A percentile compares a stretch with the other conserved stretches of the same genome.
Evolutionary conservation across 2,329 filamentous ascomycete species (phyloP).

Genomic region (Aspergillus intermedius): DNA sequence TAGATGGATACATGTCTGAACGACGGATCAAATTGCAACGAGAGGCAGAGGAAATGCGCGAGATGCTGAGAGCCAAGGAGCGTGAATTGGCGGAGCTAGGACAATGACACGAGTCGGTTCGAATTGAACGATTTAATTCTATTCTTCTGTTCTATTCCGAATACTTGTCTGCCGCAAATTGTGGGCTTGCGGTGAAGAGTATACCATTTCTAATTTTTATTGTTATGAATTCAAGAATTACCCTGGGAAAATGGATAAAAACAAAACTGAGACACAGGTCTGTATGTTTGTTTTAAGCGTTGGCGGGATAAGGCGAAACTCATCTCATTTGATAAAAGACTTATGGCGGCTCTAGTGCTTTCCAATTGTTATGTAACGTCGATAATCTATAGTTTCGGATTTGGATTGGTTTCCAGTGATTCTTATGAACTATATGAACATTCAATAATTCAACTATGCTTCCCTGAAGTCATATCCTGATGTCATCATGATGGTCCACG

Average conservation of each 20-base stretch:
- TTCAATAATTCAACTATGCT: too few species aligned
- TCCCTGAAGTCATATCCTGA: too few species aligned
- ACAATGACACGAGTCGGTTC: background rate
- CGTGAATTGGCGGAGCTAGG: constrained; percentile 58
- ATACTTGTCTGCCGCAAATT: constrained; percentile 11
- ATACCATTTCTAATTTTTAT: constrained; percentile 10
- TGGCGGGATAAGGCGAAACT: constrained; percentile 6
- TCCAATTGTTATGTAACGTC: background rate
- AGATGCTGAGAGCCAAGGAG: constrained; percentile 66
- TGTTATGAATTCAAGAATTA: constrained; percentile 6
- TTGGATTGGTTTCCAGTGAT: background rate
- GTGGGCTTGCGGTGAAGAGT: constrained; percentile 8
- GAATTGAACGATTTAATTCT: background rate
- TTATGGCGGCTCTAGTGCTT: background rate
- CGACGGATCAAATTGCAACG: constrained; percentile 60
- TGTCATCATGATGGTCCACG: too few species aligned
- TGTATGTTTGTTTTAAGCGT: constrained; percentile 15
- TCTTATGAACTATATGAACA: too few species aligned
- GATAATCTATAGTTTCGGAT: background rate
- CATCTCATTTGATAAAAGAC: background rate
- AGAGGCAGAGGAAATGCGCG: constrained; percentile 70
- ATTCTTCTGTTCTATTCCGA: constrained; percentile 9
- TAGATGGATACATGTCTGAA: constrained; percentile 53
- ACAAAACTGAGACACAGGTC: background rate
- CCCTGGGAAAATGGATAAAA: constrained; percentile 6